Percentiles rank a stretch among this genome's conserved stretches.
These are phyloP conservation scores for Botrytis porri DNA, from an alignment of 2,329 filamentous ascomycete genomes.

Conservation along the genomic window DNA sequence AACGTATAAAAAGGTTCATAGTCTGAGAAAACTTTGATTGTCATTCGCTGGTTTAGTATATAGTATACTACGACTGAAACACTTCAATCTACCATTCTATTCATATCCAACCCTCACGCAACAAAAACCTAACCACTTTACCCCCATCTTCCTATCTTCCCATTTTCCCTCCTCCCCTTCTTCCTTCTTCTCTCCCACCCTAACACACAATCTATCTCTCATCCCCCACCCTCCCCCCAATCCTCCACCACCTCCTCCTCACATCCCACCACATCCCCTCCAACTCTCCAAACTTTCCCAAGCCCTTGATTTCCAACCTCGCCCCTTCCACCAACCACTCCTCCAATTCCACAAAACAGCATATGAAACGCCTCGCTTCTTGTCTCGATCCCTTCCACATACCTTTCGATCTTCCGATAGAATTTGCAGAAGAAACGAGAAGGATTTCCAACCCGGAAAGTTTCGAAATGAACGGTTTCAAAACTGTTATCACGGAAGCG, in stretches of 20 bases:
- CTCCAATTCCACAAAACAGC: slow-evolving; percentile 14
- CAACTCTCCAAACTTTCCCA: neutral
- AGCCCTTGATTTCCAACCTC: neutral
- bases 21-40: no score
- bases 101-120: neutral
- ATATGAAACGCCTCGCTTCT: neutral
- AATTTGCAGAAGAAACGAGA: neutral
- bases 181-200: no score
- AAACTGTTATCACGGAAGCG: slow-evolving; percentile 12
- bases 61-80: neutral
- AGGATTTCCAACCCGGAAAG: neutral
- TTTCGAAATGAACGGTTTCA: neutral
- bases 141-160: neutral
- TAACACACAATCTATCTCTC: neutral
- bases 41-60: neutral
- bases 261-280: slow-evolving; percentile 16
- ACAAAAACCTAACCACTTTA: neutral
- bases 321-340: neutral
- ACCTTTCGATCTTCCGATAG: accelerated
- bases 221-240: neutral
- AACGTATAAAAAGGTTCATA: no score
- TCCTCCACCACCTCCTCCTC: slow-evolving; percentile 16
- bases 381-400: neutral
- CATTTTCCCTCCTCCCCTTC: neutral
- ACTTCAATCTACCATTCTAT: neutral